Percentiles rank a stretch among this genome's conserved stretches.
These are phyloP conservation scores for Malassezia brasiliensis DNA, from an alignment of 1,284 basidiomycete species.

Conservation along the genomic window DNA sequence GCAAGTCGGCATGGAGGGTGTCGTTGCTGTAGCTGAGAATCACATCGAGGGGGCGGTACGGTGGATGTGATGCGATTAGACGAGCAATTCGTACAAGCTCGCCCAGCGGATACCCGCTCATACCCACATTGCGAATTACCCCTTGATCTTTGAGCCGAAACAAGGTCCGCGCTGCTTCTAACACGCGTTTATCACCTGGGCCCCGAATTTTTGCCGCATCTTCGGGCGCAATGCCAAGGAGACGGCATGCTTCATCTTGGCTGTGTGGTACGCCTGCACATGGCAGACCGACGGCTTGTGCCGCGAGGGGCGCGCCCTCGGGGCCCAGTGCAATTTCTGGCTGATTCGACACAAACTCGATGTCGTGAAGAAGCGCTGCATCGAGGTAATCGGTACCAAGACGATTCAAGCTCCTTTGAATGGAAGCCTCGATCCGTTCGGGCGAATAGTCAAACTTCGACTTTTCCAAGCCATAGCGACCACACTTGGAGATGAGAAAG, in stretches of 20 bases:
- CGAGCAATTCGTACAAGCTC: conserved; percentile 72
- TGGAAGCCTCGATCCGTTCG: conserved; percentile 59
- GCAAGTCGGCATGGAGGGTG: conserved; percentile 39
- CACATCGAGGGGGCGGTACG: conserved; percentile 46
- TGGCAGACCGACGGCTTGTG: conserved; percentile 12
- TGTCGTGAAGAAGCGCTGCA: conserved; percentile 65
- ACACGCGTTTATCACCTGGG: conserved; percentile 66
- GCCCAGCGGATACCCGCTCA: conserved; percentile 83
- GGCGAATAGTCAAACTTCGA: conserved; percentile 71
- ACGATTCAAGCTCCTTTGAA: conserved; percentile 63
- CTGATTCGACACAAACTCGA: conserved; percentile 69
- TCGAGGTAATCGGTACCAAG: conserved; percentile 58
- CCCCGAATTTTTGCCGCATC: conserved; percentile 60
- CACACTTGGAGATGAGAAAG: conserved; percentile 68
- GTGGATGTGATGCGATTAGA: conserved; percentile 53
- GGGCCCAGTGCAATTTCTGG: conserved; percentile 43
- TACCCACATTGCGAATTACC: conserved; percentile 67
- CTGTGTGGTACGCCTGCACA: neutral
- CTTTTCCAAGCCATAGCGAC: conserved; percentile 62
- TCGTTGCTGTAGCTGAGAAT: conserved; percentile 43
- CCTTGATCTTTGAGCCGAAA: conserved; percentile 69
- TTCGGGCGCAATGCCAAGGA: conserved; percentile 48
- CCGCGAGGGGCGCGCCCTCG: conserved; percentile 9
- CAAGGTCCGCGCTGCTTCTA: conserved; percentile 65
- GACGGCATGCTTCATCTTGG: conserved; percentile 24